Conservation (phyloP, 208 protist genomes). For the Leishmania tropica region DNA sequence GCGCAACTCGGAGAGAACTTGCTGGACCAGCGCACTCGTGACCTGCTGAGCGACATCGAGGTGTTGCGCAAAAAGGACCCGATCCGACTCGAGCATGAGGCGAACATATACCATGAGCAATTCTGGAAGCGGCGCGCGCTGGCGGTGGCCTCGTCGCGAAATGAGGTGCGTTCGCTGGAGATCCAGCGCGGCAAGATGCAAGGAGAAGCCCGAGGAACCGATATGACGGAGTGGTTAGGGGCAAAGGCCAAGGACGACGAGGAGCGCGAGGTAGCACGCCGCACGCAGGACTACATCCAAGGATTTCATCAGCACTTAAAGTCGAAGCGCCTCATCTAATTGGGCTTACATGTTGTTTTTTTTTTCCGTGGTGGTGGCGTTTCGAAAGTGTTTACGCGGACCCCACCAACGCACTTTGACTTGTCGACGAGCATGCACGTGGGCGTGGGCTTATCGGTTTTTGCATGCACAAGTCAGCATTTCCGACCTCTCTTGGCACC, state of each 20-base stretch:
- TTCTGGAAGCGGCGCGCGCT: slow-evolving; percentile 89
- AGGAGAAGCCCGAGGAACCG: slow-evolving; percentile 76
- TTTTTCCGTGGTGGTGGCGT: not conserved
- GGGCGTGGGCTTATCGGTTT: not conserved
- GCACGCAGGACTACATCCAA: slow-evolving; percentile 91
- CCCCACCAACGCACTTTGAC: not conserved
- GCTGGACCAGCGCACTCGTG: slow-evolving; percentile 83
- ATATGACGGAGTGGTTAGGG: slow-evolving; percentile 91
- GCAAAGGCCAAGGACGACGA: slow-evolving; percentile 90
- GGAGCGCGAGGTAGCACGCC: slow-evolving; percentile 83
- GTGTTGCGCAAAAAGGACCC: slow-evolving; percentile 86
- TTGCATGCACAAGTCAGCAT: not conserved
- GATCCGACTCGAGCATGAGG: slow-evolving; percentile 85
- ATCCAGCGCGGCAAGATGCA: slow-evolving; percentile 73
- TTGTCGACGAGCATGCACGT: not conserved
- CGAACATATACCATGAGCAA: slow-evolving; percentile 86
- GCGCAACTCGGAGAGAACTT: slow-evolving; percentile 88
- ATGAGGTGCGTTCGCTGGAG: slow-evolving; percentile 67
- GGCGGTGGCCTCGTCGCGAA: slow-evolving; percentile 50
- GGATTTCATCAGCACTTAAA: slow-evolving; percentile 92
- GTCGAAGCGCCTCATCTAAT: slow-evolving; percentile 84
- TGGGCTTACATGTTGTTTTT: not conserved
- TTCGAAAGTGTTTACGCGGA: not conserved
- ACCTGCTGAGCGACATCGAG: slow-evolving; percentile 84
- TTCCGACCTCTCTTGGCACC: not conserved